Conservation (phyloP, 2,329 filamentous ascomycete genomes). For the Coleophoma cylindrospora region DNA sequence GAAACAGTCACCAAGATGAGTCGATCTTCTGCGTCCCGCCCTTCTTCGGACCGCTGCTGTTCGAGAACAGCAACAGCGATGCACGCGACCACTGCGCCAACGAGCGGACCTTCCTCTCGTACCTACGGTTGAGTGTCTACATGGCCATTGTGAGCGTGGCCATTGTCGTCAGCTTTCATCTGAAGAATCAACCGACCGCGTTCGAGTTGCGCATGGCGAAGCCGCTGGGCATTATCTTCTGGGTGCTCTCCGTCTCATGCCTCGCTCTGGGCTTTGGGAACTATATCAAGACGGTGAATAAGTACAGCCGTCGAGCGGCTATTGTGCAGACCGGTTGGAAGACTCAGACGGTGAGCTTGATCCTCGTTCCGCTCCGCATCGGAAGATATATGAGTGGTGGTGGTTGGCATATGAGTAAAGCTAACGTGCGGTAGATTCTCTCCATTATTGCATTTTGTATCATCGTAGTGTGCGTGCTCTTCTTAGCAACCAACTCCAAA, state of each 20-base stretch:
- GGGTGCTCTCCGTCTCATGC: constrained; percentile 74
- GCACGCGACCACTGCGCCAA: constrained; percentile 51
- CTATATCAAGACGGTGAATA: constrained; percentile 77
- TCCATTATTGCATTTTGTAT: constrained; percentile 57
- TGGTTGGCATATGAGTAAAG: background rate
- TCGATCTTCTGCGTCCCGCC: constrained; percentile 21
- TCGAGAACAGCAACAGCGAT: constrained; percentile 63
- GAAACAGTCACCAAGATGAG: constrained; percentile 6
- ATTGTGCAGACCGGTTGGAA: constrained; percentile 93
- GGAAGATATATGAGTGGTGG: background rate
- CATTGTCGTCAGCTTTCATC: constrained; percentile 89
- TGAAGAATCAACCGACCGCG: constrained; percentile 65
- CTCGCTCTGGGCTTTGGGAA: constrained; percentile 75
- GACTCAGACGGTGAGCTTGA: constrained; percentile 65
- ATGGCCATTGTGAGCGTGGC: constrained; percentile 87
- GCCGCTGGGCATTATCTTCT: constrained; percentile 85
- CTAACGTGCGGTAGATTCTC: constrained; percentile 44
- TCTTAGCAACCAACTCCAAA: constrained; percentile 42
- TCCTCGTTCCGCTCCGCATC: background rate
- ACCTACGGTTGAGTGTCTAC: constrained; percentile 83
- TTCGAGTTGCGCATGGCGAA: constrained; percentile 73
- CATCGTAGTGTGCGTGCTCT: constrained; percentile 58
- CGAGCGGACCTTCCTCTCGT: constrained; percentile 72
- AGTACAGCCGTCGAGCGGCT: constrained; percentile 73
- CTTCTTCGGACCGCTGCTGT: constrained; percentile 50